phyloP scores from a whole-genome alignment of 768 basidiomycete species.

The Gymnopilus dilepis region DNA sequence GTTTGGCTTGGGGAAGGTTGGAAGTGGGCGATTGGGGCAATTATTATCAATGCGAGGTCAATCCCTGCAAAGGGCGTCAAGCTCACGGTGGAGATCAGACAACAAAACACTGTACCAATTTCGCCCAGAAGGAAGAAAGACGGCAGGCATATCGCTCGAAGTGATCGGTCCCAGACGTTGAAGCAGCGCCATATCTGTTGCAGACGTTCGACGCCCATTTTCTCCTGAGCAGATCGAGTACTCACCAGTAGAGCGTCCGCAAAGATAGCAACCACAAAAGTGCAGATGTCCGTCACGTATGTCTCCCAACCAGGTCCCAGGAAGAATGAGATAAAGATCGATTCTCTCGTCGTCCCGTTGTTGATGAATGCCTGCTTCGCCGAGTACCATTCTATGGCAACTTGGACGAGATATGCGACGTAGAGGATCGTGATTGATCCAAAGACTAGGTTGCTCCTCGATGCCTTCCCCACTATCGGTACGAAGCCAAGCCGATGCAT shows the following conservation, averaged over 20 bases:
- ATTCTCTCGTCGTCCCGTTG: not conserved
- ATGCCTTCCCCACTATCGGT: not conserved
- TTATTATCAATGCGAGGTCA: not conserved
- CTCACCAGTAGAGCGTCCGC: not conserved
- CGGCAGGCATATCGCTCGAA: not conserved
- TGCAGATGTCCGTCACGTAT: not conserved
- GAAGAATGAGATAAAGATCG: not conserved
- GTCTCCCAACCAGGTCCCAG: not conserved
- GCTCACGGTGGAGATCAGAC: too few relatives aligned
- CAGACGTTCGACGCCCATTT: not conserved
- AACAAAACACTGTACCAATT: too few relatives aligned
- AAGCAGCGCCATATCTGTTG: constrained; percentile 1
- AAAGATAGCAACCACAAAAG: not conserved
- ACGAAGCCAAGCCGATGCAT: not conserved
- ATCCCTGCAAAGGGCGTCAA: not conserved
- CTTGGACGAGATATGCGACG: not conserved
- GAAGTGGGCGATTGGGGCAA: not conserved
- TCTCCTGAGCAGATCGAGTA: too few relatives aligned
- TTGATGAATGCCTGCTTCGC: not conserved
- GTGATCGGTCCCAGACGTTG: not conserved
- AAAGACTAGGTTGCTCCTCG: not conserved
- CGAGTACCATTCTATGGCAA: not conserved
- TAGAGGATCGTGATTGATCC: not conserved
- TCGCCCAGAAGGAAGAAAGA: not conserved
- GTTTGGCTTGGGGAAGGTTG: not conserved